Base-by-base conservation (phyloP, 1,284 basidiomycete genomes). In the Mycosarcoma maydis region DNA sequence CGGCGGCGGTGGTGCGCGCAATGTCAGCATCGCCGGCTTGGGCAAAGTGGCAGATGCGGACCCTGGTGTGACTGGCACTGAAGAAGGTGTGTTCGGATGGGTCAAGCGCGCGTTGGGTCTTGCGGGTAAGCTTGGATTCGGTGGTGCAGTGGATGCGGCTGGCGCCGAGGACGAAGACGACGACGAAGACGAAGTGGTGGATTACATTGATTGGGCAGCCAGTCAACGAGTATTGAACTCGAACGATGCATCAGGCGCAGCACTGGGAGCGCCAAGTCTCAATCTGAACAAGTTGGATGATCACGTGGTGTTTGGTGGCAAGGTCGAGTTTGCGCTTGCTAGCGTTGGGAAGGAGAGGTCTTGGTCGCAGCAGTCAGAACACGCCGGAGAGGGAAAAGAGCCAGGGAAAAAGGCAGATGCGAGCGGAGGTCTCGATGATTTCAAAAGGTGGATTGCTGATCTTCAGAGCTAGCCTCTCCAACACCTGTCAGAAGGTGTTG, bases 21-120 rank as follows among this genome's bases (percentile, higher is more conserved):
- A 59, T n/a, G 72, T 79, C 46, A 75, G 71, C 41, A 66, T 80
- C 33, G 76, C 72, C 10, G 76, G 71, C 3, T 60, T 80, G 62
- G 65, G 56, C 30, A 67, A 75, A 39, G 76, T 80, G 2, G 64
- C 55, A 6, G 59, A 61, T 37, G 51, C 43, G 1, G 60, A 54
- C 24, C 38, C 55, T 13, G 37, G 38, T 6, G 16, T 17, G 3
- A 20, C 53, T 6, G 22, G 20, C n/a, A 37, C 3, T 39, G 33
- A 36, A 26, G 41, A 52, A 24, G 51, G 76, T 16, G 46, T 65
- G 14, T 60, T 70, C 37, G 67, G 57, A 19, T 75, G 69, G 72
- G 57, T 65, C 65, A 62, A 40, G 60, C 56, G 53, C 30, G 58
- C 58, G 3, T 40, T 74, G 3, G 68, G 68, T 3, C 29, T 62